Conservation (phyloP, 805 yeast genomes). For the Candida sakaeoensis region DNA sequence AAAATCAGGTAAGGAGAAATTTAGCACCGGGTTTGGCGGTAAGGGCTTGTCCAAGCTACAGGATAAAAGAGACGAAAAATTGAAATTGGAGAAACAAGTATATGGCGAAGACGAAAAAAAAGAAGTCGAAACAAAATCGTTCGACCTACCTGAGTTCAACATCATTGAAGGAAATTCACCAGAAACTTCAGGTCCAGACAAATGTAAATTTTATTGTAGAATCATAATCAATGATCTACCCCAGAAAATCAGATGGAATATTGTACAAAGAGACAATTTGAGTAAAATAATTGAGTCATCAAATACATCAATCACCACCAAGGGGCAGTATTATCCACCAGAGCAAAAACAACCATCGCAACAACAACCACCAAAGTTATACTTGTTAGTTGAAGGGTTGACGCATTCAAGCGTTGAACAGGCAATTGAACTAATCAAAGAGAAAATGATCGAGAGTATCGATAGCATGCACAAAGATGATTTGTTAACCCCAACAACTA, state of each 20-base stretch:
- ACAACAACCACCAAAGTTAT: slow-evolving; percentile 63
- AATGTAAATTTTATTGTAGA: slow-evolving; percentile 56
- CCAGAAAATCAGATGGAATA: slow-evolving; percentile 72
- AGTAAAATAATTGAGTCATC: slow-evolving; percentile 66
- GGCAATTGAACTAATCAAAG: slow-evolving; percentile 57
- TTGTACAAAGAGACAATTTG: slow-evolving; percentile 63
- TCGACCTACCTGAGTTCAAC: slow-evolving; percentile 39
- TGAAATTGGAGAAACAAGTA: slow-evolving; percentile 46
- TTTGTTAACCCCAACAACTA: slow-evolving; percentile 40
- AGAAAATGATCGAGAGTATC: slow-evolving; percentile 53
- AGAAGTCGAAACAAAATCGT: slow-evolving; percentile 3
- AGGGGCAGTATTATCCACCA: slow-evolving; percentile 64
- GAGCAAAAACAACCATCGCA: slow-evolving; percentile 31
- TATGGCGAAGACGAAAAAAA: slow-evolving; percentile 20
- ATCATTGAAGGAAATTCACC: slow-evolving; percentile 51
- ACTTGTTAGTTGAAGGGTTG: slow-evolving; percentile 72
- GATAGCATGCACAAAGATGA: slow-evolving; percentile 46
- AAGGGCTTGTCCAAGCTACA: slow-evolving; percentile 81
- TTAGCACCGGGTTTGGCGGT: slow-evolving; percentile 86
- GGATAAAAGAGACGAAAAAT: slow-evolving; percentile 49
- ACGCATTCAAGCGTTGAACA: slow-evolving; percentile 53
- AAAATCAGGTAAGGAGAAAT: slow-evolving; percentile 60
- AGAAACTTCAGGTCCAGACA: slow-evolving; percentile 54
- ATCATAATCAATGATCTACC: slow-evolving; percentile 84
- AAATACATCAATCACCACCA: slow-evolving; percentile 72